Evolutionary conservation across 1,139 yeast genomes (phyloP).

Genomic region (Protomyces lactucae-debilis): DNA sequence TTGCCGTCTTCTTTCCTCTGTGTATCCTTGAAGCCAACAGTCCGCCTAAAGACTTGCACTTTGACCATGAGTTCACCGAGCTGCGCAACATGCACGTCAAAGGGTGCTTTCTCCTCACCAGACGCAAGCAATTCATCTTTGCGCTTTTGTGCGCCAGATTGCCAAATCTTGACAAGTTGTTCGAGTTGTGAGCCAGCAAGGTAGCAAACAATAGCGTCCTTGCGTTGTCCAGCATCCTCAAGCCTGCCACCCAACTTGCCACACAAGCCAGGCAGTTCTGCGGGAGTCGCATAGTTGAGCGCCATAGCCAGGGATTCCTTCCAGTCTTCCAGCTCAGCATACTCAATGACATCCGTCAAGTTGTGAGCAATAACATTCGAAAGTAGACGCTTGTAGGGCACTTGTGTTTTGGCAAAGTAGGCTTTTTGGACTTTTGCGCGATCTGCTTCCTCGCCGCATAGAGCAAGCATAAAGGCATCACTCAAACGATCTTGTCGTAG

Average conservation of each 20-base stretch:
- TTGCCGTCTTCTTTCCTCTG: conserved; percentile 40
- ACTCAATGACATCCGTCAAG: conserved; percentile 67
- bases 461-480: conserved; percentile 79
- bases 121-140: conserved; percentile 47
- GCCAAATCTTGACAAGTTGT: conserved; percentile 77
- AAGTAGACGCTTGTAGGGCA: conserved; percentile 65
- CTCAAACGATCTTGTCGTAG: conserved; percentile 58
- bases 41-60: conserved; percentile 66
- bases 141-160: conserved; percentile 59
- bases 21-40: conserved; percentile 40
- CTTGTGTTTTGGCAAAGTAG: conserved; percentile 57
- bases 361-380: conserved; percentile 53
- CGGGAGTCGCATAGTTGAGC: conserved; percentile 52
- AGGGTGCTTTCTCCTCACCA: conserved; percentile 43
- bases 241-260: conserved; percentile 71
- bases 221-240: conserved; percentile 34
- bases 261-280: conserved; percentile 52
- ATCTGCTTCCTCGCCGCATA: conserved; percentile 56
- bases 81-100: conserved; percentile 80
- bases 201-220: conserved; percentile 71
- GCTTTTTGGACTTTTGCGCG: conserved; percentile 66
- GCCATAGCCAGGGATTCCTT: conserved; percentile 70
- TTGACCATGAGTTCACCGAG: conserved; percentile 79
- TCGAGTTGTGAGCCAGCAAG: conserved; percentile 78
- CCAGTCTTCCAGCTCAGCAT: conserved; percentile 79